A percentile compares a stretch with the other conserved stretches of the same genome.
phyloP scores from a whole-genome alignment of 2,329 filamentous ascomycete genomes.

The Biscogniauxia marginata region DNA sequence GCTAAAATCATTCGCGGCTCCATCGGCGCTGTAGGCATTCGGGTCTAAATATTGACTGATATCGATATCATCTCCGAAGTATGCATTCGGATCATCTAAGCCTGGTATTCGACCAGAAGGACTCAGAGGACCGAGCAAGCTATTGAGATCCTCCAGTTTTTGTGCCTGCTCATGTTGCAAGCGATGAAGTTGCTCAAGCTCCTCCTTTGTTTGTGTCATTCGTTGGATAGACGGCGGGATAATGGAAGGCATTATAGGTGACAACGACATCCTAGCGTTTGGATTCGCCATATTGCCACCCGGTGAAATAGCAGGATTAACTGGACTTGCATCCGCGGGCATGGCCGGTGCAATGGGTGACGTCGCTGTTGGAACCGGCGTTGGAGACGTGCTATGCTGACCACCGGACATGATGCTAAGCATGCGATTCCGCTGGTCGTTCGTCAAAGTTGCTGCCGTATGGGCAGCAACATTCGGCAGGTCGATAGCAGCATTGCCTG shows the following conservation, averaged over 20 bases:
- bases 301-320: conserved; percentile 15
- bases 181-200: conserved; percentile 75
- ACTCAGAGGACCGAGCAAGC: conserved; percentile 74
- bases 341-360: conserved; percentile 22
- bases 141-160: conserved; percentile 73
- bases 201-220: conserved; percentile 67
- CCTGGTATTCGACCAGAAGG: conserved; percentile 78
- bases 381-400: conserved; percentile 19
- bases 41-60: conserved; percentile 52
- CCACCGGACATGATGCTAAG: conserved; percentile 57
- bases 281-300: conserved; percentile 15
- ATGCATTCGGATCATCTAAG: conserved; percentile 46
- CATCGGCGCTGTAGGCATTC: conserved; percentile 28
- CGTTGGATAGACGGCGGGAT: conserved; percentile 55
- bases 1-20: conserved; percentile 38
- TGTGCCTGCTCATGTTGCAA: conserved; percentile 77
- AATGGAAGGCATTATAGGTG: conserved; percentile 47
- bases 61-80: conserved; percentile 46
- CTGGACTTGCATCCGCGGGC: conserved; percentile 20
- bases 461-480: conserved; percentile 58
- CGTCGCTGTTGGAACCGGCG: conserved; percentile 24
- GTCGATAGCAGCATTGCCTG: conserved; percentile 39
- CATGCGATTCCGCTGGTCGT: conserved; percentile 58
- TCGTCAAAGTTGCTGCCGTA: conserved; percentile 52
- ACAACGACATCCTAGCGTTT: conserved; percentile 40